Percentiles rank a stretch among this genome's conserved stretches.
These are phyloP conservation scores for Botrytis byssoidea DNA, from an alignment of 2,329 filamentous ascomycete genomes.

Conservation along the genomic window DNA sequence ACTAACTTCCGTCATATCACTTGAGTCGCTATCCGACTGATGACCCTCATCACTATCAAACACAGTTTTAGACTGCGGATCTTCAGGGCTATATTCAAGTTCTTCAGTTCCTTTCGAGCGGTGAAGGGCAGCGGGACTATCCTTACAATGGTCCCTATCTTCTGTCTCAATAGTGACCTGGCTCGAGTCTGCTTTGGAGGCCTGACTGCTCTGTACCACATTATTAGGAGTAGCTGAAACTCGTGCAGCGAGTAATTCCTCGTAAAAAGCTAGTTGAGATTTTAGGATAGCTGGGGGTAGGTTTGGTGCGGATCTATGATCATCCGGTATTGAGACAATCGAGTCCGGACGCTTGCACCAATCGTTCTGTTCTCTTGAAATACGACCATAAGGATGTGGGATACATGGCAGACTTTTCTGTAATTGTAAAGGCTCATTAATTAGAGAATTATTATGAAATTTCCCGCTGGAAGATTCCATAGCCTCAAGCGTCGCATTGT, in stretches of 20 bases:
- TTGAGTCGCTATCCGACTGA: not conserved
- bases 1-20: not conserved
- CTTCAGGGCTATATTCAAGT: not conserved
- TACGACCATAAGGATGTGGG: constrained; percentile 44
- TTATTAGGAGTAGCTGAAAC: not conserved
- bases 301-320: constrained; percentile 39
- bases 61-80: not conserved
- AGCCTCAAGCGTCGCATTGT: not conserved
- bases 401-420: constrained; percentile 37
- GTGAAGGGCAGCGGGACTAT: not conserved
- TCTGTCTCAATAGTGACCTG: not conserved
- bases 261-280: constrained; percentile 25
- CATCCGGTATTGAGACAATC: constrained; percentile 36
- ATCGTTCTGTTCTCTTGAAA: constrained; percentile 49
- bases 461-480: not conserved
- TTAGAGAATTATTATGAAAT: not conserved
- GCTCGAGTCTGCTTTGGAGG: not conserved
- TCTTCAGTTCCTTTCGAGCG: not conserved
- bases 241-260: not conserved
- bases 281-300: constrained; percentile 39
- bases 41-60: not conserved
- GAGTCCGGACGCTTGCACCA: constrained; percentile 48
- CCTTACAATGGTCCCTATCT: not conserved
- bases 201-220: not conserved
- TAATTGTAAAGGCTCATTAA: constrained; percentile 26